Conservation (phyloP, 495 filamentous ascomycete genomes). For the Geoglossum glabrum region DNA sequence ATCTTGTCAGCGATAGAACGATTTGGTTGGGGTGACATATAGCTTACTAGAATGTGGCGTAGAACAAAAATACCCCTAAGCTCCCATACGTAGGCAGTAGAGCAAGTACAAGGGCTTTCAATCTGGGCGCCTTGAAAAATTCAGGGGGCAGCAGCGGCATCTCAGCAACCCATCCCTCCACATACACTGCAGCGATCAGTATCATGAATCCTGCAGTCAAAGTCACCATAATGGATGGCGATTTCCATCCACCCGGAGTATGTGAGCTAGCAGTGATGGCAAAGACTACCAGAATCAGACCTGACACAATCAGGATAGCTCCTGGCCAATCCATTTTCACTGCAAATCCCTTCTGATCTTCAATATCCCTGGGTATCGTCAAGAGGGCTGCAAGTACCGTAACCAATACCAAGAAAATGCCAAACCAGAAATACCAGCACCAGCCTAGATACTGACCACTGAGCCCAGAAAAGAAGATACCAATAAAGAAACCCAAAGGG, state of each 20-base stretch:
- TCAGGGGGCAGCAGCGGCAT: constrained; percentile 57
- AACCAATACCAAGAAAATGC: constrained; percentile 31
- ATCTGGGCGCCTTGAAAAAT: constrained; percentile 52
- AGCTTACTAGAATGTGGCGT: constrained; percentile 58
- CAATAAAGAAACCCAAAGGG: constrained; percentile 59
- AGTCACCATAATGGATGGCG: constrained; percentile 47
- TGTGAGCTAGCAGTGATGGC: constrained; percentile 58
- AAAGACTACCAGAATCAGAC: constrained; percentile 51
- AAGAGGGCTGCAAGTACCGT: constrained; percentile 34
- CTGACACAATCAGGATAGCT: constrained; percentile 38
- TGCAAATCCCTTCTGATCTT: constrained; percentile 24
- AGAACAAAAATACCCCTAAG: constrained; percentile 59
- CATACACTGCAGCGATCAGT: constrained; percentile 38
- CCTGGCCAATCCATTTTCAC: constrained; percentile 58
- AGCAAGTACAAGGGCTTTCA: constrained; percentile 43
- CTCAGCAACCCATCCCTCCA: constrained; percentile 56
- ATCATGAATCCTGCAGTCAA: constrained; percentile 38
- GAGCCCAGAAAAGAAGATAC: constrained; percentile 63
- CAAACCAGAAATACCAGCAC: constrained; percentile 71
- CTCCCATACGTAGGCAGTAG: constrained; percentile 60
- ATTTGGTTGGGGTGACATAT: neutral
- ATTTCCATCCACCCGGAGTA: constrained; percentile 47
- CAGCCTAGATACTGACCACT: constrained; percentile 42
- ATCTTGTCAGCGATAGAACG: too few relatives aligned
- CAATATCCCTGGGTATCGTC: constrained; percentile 43